Evolutionary conservation across 2,329 filamentous ascomycete genomes (phyloP).

Genomic region (Cercospora zeina): DNA sequence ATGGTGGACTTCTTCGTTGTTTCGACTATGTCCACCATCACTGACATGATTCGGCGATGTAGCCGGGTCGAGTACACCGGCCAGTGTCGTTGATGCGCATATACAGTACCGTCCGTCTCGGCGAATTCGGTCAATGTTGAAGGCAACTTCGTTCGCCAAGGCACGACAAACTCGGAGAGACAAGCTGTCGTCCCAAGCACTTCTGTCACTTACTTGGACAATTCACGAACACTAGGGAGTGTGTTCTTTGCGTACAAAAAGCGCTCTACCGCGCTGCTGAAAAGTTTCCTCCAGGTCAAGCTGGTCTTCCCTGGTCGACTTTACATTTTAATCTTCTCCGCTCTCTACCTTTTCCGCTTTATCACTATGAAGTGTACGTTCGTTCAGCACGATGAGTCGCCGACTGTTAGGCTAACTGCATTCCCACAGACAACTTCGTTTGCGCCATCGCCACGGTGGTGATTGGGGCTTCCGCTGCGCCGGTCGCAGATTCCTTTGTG

Average conservation of each 20-base stretch:
- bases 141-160: background rate
- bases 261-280: background rate
- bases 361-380: slow-evolving; percentile 4
- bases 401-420: background rate
- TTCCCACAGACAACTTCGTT: background rate
- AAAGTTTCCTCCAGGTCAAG: background rate
- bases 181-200: slow-evolving; percentile 1
- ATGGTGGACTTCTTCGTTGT: background rate
- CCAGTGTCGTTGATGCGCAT: background rate
- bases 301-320: slow-evolving; percentile 1
- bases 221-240: background rate
- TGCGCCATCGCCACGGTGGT: background rate
- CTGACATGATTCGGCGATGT: background rate
- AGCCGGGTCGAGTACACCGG: background rate
- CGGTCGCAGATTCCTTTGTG: background rate
- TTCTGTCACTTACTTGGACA: background rate
- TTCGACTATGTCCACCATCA: background rate
- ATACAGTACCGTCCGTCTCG: background rate
- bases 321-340: background rate
- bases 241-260: background rate
- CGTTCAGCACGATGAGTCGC: background rate
- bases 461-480: slow-evolving; percentile 7
- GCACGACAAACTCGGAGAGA: background rate
- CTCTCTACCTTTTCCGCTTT: background rate
- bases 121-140: background rate